phyloP scores from a whole-genome alignment of 768 basidiomycete genomes.

The Russula vinacea region DNA sequence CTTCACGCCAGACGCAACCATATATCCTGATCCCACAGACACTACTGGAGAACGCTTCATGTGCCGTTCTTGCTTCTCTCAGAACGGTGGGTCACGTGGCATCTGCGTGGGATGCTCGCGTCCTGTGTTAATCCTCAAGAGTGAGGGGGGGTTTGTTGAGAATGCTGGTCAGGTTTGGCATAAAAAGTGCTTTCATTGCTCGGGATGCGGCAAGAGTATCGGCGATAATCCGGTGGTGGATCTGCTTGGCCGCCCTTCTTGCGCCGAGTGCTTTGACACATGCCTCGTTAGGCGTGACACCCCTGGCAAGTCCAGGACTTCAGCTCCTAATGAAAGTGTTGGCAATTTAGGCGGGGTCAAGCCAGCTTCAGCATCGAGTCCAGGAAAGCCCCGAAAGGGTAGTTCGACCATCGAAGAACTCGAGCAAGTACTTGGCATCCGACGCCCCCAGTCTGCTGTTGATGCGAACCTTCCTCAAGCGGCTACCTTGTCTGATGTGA shows the following conservation, averaged over 20 bases:
- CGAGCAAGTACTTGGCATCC: slow-evolving; percentile 36
- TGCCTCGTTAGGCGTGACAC: slow-evolving; percentile 51
- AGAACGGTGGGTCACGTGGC: slow-evolving; percentile 75
- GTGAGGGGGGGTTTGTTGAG: slow-evolving; percentile 76
- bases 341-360: slow-evolving; percentile 49
- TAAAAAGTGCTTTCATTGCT: slow-evolving; percentile 74
- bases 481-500: not conserved
- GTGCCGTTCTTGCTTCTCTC: slow-evolving; percentile 68
- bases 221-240: slow-evolving; percentile 78
- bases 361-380: slow-evolving; percentile 31
- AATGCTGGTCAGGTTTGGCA: slow-evolving; percentile 74
- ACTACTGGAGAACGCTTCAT: slow-evolving; percentile 49
- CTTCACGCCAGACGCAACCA: slow-evolving; percentile 81
- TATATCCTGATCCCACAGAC: slow-evolving; percentile 69
- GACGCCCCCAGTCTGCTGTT: slow-evolving; percentile 32
- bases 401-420: slow-evolving; percentile 40
- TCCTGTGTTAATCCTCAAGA: slow-evolving; percentile 69
- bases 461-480: slow-evolving; percentile 25
- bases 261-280: slow-evolving; percentile 74
- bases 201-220: slow-evolving; percentile 68
- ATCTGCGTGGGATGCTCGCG: slow-evolving; percentile 63
- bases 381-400: slow-evolving; percentile 32
- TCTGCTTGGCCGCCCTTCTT: slow-evolving; percentile 75
- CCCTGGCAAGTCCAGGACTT: slow-evolving; percentile 40
- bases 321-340: slow-evolving; percentile 33